phyloP scores from a whole-genome alignment of 2,329 filamentous ascomycete genomes.

The Sphaceloma murrayae region DNA sequence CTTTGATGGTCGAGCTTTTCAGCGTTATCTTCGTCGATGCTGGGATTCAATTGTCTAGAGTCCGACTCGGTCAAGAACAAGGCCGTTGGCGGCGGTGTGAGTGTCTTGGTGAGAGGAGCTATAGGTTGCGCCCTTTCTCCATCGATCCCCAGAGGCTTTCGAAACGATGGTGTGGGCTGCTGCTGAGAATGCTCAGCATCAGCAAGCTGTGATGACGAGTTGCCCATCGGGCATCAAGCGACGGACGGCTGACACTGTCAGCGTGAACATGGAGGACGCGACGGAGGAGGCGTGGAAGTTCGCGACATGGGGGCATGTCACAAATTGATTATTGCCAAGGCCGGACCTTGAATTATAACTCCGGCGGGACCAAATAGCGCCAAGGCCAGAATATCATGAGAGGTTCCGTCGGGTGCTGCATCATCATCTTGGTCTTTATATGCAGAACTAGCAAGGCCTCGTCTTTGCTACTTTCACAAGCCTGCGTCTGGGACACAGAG shows the following conservation, averaged over 20 bases:
- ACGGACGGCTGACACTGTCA: too few relatives aligned
- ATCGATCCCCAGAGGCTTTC: too few relatives aligned
- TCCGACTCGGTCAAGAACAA: background rate
- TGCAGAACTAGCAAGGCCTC: conserved; percentile 7
- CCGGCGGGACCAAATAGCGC: too few relatives aligned
- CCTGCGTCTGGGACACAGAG: too few relatives aligned
- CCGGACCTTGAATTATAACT: too few relatives aligned
- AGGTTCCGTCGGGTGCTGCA: too few relatives aligned
- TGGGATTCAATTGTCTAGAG: conserved; percentile 3
- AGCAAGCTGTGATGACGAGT: conserved; percentile 8
- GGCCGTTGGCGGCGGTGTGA: conserved; percentile 3
- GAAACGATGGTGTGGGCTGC: background rate
- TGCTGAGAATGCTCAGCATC: conserved; percentile 6
- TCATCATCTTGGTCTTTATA: too few relatives aligned
- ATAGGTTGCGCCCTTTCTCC: too few relatives aligned
- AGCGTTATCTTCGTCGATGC: background rate
- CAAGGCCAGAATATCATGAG: too few relatives aligned
- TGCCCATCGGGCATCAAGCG: conserved; percentile 7
- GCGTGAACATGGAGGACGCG: background rate
- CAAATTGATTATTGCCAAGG: conserved; percentile 5
- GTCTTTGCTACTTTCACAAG: too few relatives aligned
- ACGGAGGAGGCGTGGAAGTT: background rate
- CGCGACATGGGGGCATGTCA: background rate
- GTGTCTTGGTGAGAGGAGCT: too few relatives aligned
- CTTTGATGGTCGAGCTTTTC: background rate